Base-by-base conservation (phyloP, 805 yeast genomes). In the Saccharomyces mikatae region DNA sequence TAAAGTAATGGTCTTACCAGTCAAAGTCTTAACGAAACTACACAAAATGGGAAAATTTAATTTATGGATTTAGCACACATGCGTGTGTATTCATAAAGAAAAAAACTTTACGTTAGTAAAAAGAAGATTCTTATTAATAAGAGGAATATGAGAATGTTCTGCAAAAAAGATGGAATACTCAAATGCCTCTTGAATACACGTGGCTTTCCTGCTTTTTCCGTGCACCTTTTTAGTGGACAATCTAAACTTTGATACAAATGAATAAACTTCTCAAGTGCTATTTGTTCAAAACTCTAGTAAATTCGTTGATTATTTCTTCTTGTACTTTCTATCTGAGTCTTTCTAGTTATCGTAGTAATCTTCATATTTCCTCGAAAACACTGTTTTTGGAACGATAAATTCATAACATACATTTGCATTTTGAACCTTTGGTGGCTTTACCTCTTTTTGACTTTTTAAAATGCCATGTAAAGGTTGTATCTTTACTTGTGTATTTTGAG, bases 1-100 rank as follows among this genome's bases (percentile, higher is more conserved):
- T 70, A 89, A 84, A 84, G 96, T 89, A 80, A 89, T 89, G 75
- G 96, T 84, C 86, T 90, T 90, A 78, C 97, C 97, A 68, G 97
- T 90, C 75, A 91, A 84, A 77, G 97, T 90, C 82, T 91, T 91
- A 75, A 91, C 97, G 80, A 91, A 91, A 78, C 87, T 83, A 41
- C 51, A 21, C 26, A 14, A 17, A 56, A 49, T 47, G 27, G 29
- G 29, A 14, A 49, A 10, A 21, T 44, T 36, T 36, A 24, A 36
- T 36, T 36, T 36, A 36, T 36, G 44, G 44, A 17, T 3, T 32
- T 24, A 31, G 22, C 51, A 32, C 44, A 21, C 14, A 10, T 30
- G 29, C 11, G 31, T 17, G 36, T 6, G 17, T 5, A 22, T 11
- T 31, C 44, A n/a, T 13, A 32, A 48, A 26, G 17, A 46, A 47